Evolutionary conservation across 2,329 filamentous ascomycete species (phyloP).

Genomic region (Penicillium freii): DNA sequence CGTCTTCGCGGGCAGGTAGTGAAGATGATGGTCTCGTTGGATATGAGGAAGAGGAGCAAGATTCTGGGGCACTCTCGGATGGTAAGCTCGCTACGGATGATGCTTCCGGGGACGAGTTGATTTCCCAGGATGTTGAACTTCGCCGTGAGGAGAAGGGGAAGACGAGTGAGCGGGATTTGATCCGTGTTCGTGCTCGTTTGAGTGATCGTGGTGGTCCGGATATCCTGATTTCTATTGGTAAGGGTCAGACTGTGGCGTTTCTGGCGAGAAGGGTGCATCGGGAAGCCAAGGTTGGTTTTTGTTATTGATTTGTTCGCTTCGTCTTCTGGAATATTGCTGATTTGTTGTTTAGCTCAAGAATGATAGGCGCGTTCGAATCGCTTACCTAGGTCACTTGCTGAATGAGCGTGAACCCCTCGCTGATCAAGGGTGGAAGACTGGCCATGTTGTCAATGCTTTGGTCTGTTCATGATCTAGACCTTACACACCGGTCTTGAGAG

Average conservation of each 20-base stretch:
- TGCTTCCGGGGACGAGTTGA: conserved; percentile 41
- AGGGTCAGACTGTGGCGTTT: conserved; percentile 62
- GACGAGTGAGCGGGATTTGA: conserved; percentile 53
- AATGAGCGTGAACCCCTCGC: conserved; percentile 64
- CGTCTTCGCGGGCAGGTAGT: conserved; percentile 2
- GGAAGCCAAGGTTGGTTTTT: conserved; percentile 59
- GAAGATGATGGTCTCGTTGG: conserved; percentile 19
- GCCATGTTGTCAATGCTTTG: conserved; percentile 74
- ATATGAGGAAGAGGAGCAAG: conserved; percentile 20
- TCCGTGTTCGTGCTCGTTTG: conserved; percentile 61
- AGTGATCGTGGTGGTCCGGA: conserved; percentile 66
- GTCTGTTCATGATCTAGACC: conserved; percentile 41
- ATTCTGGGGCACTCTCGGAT: conserved; percentile 29
- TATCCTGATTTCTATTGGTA: conserved; percentile 57
- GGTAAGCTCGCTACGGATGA: conserved; percentile 38
- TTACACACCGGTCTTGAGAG: background rate
- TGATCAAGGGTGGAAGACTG: conserved; percentile 72
- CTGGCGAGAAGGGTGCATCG: conserved; percentile 63
- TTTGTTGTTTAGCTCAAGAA: conserved; percentile 52
- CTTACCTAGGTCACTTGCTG: conserved; percentile 78
- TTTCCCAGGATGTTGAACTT: conserved; percentile 40
- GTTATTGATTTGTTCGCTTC: background rate
- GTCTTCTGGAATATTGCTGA: conserved; percentile 7
- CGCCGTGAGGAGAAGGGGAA: conserved; percentile 61
- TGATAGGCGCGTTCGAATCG: conserved; percentile 64